These are phyloP conservation scores for Cucurbita maxima DNA, from an alignment of 306 rosid species.

Conservation along the genomic window DNA sequence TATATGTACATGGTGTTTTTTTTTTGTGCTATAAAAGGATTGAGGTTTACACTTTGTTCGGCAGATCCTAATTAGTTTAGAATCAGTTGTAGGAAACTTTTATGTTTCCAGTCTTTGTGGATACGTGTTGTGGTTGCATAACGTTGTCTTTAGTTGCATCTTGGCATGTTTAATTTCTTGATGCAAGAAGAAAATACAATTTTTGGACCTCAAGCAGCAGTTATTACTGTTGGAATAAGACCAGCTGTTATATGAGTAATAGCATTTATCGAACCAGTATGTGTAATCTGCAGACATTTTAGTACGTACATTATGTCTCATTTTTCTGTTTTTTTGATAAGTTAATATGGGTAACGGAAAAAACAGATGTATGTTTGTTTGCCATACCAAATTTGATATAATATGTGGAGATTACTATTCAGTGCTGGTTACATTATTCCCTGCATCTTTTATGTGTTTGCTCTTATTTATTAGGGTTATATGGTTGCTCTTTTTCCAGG, in stretches of 20 bases:
- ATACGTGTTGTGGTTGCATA: neutral
- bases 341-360: neutral
- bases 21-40: neutral
- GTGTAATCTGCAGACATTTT: neutral
- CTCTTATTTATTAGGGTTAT: constrained; percentile 6
- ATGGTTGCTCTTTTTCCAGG: constrained; percentile 30
- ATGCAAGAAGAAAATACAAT: neutral
- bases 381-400: neutral
- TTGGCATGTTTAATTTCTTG: neutral
- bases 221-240: neutral
- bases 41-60: neutral
- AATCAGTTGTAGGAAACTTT: neutral
- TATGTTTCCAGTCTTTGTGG: neutral
- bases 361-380: neutral
- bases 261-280: neutral
- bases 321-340: neutral
- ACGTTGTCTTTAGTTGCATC: neutral
- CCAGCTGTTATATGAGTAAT: neutral
- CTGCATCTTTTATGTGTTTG: neutral
- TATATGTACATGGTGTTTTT: neutral
- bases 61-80: neutral
- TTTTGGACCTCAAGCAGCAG: constrained; percentile 1
- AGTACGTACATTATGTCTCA: neutral
- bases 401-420: neutral
- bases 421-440: neutral